Evolutionary conservation across 2,329 filamentous ascomycete species (phyloP), one percentile per base, ranked within the genome.

Genomic region (Lecanicillium sp.): DNA sequence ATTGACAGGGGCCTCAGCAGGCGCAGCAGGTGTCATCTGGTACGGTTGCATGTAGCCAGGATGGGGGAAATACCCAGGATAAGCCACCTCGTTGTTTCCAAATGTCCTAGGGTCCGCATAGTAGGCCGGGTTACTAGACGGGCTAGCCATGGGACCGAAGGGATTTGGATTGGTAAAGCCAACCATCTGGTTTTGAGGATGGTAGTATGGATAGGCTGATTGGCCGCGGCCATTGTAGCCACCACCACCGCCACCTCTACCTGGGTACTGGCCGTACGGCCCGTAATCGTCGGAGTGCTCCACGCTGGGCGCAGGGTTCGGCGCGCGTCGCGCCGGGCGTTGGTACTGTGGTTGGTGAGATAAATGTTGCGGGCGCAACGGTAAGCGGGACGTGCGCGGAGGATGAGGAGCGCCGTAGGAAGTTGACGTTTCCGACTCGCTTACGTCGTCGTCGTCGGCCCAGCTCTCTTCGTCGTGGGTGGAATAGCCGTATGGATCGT

Each of bases 261-360:
- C 54, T 49, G 51, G 52, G 41, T 59, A 60, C 23, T 60, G 64
- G 66, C 69, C 74, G 71, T 66, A 70, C 56, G 58, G 64, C 53
- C 69, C 65, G 60, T 76, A 83, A n/a, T 86, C 81, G 20, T 87
- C 81, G 17, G 72, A 73, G 29, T 77, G 77, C 62, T 86, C 84
- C 70, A 78, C 73, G 62, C 76, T 86, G 70, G 79, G 78, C 48
- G 79, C 71, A 54, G 74, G 71, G 53, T 70, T 70, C 55, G 77
- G 75, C 56, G 56, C 55, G 46, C 54, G 56, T 37, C 58, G 60
- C 56, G 65, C 64, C 51, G 67, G 50, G 63, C 70, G 66, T 66
- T 55, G 71, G 55, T 65, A 68, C 59, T 59, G 69, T 54, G 60
- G 70, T 52, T 62, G 55, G 29, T 37, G 52, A 39, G 35, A 57